Percentiles rank a stretch among this genome's conserved stretches.
Conservation (phyloP, 345 rosid species). For the Eutrema yunnanense region DNA sequence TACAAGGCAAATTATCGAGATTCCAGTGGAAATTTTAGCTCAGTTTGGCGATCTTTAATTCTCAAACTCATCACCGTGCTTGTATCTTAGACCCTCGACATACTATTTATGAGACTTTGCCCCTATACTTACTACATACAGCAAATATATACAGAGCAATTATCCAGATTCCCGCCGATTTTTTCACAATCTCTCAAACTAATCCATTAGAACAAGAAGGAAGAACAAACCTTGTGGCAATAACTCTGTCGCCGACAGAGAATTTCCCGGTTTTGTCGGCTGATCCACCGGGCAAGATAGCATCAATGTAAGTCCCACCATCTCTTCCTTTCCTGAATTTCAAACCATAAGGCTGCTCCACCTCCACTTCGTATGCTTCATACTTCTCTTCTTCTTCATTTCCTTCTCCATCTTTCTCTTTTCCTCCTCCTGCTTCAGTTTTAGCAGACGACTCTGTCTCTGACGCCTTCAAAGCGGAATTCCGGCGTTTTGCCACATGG, state of each 20-base stretch:
- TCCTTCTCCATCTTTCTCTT: constrained; percentile 5
- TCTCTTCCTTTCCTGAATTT: constrained; percentile 86
- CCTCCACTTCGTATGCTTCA: constrained; percentile 82
- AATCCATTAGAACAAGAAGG: background rate
- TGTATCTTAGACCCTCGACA: background rate
- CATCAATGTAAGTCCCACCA: constrained; percentile 90
- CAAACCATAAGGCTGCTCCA: constrained; percentile 76
- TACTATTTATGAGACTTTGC: background rate
- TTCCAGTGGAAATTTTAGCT: background rate
- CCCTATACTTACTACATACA: background rate
- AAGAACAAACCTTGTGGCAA: constrained; percentile 78
- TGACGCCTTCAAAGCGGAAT: constrained; percentile 47
- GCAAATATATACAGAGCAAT: background rate
- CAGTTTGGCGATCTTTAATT: background rate
- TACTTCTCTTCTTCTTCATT: constrained; percentile 41
- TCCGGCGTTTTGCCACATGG: constrained; percentile 37
- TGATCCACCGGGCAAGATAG: constrained; percentile 67
- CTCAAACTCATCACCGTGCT: background rate
- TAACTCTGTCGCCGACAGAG: constrained; percentile 79
- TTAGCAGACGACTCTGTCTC: constrained; percentile 47
- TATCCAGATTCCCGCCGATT: background rate
- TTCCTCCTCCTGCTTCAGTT: constrained; percentile 29
- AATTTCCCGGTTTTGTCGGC: constrained; percentile 80
- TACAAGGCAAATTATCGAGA: background rate
- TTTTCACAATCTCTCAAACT: background rate